Evolutionary conservation across 2,329 filamentous ascomycete genomes (phyloP), one percentile per base, ranked within the genome.

Genomic region (Leptographium radiaticola): DNA sequence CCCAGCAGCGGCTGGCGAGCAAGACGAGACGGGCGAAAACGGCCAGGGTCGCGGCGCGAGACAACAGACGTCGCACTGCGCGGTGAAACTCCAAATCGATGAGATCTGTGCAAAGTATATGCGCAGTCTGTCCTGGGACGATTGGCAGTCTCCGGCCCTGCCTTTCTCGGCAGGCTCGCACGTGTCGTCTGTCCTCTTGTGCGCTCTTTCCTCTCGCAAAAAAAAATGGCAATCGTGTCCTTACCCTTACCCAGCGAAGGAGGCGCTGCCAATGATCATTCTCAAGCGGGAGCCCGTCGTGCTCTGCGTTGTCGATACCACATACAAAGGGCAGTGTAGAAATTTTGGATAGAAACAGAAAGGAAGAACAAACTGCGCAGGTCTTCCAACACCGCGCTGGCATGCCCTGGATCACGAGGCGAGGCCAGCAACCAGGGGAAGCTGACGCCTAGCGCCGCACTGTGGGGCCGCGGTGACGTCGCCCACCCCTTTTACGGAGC

Each of bases 401-500:
- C 25, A 25, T 25, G 25, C 25, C 25, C 25, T 25, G 25, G 25
- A 25, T 25, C 25, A 25, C 25, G 25, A 25, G 20, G 20, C 18
- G 20, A 20, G 15, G 43, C 13, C 7, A 33, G 6, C 49, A n/a
- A 15, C 30, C 30, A 43, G 49, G 49, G 49, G 49, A 50, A 50
- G 38, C 36, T 25, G 49, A 5, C 25, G 25, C 5, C 25, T 25
- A 25, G 25, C 25, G 25, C 25, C 49, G 49, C 42, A 25, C 16
- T 38, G 31, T 51, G 49, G 43, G 49, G 49, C 38, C 39, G 20
- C 36, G 9, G 49, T 51, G 49, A 51, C 49, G 49, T 51, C 49
- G 49, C 49, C 49, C 18, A 38, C 49, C 49, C 49, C 49, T 51
- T 51, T 51, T 51, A 44, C 49, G 49, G 49, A 51, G 45, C 45